phyloP scores from a whole-genome alignment of 352 stramenopile species.

The Phytophthora hibernalis region DNA sequence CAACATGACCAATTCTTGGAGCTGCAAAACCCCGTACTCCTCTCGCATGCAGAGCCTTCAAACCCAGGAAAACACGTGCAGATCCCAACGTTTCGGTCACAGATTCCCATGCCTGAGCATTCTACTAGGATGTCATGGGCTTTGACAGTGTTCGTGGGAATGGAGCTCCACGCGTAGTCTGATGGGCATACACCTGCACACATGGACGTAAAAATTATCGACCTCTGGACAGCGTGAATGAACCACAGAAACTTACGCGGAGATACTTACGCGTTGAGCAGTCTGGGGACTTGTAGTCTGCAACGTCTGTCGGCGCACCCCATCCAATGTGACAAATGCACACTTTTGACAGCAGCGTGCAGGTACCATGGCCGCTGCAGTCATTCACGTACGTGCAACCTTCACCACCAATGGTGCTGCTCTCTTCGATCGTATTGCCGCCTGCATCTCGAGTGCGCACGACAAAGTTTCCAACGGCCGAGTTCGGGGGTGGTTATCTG shows the following conservation, averaged over 20 bases:
- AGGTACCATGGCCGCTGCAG: conserved; percentile 86
- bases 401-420: conserved; percentile 56
- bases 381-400: conserved; percentile 76
- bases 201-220: conserved; percentile 1
- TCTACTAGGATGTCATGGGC: conserved; percentile 65
- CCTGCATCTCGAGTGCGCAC: conserved; percentile 56
- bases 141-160: conserved; percentile 46
- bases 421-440: conserved; percentile 63
- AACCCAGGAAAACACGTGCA: conserved; percentile 90
- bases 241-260: conserved; percentile 42
- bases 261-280: conserved; percentile 74
- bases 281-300: conserved; percentile 78
- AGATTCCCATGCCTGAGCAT: conserved; percentile 90
- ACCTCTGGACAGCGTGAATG: background rate
- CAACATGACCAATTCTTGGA: too few relatives aligned
- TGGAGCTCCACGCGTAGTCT: conserved; percentile 58
- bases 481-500: conserved; percentile 51
- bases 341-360: conserved; percentile 67
- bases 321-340: conserved; percentile 73
- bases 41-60: conserved; percentile 81
- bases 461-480: conserved; percentile 53
- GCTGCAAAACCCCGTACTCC: conserved; percentile 41
- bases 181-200: conserved; percentile 61
- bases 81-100: conserved; percentile 69
- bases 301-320: conserved; percentile 70